A percentile compares a stretch with the other conserved stretches of the same genome.
Conservation (phyloP, 345 rosid genomes). For the Salix viminalis region DNA sequence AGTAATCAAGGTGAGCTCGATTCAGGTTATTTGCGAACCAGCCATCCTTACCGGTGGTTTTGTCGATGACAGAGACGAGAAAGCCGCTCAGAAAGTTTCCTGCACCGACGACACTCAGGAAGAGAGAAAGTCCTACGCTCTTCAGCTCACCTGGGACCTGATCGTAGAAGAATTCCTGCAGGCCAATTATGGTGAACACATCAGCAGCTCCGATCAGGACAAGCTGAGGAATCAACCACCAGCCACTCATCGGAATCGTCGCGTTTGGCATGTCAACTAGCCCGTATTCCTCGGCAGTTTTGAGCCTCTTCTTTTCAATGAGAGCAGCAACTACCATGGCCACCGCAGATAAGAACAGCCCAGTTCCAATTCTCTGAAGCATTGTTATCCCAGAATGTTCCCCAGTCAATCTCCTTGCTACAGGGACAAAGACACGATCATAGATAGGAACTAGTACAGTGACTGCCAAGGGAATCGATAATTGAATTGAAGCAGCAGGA, state of each 20-base stretch:
- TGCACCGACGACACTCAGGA: background rate
- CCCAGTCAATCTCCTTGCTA: conserved; percentile 8
- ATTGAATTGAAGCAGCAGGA: conserved; percentile 22
- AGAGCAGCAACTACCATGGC: conserved; percentile 14
- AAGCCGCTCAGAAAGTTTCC: conserved; percentile 5
- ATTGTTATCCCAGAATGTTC: conserved; percentile 16
- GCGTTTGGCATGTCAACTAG: background rate
- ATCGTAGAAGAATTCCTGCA: conserved; percentile 11
- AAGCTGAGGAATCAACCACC: conserved; percentile 3
- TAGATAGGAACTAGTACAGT: conserved; percentile 10
- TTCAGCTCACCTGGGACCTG: conserved; percentile 4
- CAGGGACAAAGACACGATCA: conserved; percentile 20
- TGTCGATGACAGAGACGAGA: background rate
- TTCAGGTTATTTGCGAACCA: conserved; percentile 11
- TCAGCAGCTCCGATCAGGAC: background rate
- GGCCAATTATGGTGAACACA: background rate
- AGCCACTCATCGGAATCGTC: background rate
- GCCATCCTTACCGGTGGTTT: background rate
- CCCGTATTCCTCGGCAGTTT: background rate
- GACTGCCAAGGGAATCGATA: conserved; percentile 4
- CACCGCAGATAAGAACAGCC: conserved; percentile 10
- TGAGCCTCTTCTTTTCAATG: background rate
- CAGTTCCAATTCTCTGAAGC: conserved; percentile 24
- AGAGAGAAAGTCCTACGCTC: conserved; percentile 3
- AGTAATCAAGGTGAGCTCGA: conserved; percentile 6